Evolutionary conservation across 345 rosid genomes (phyloP), one percentile per base, ranked within the genome.

Genomic region (Moricandia moricandioides): DNA sequence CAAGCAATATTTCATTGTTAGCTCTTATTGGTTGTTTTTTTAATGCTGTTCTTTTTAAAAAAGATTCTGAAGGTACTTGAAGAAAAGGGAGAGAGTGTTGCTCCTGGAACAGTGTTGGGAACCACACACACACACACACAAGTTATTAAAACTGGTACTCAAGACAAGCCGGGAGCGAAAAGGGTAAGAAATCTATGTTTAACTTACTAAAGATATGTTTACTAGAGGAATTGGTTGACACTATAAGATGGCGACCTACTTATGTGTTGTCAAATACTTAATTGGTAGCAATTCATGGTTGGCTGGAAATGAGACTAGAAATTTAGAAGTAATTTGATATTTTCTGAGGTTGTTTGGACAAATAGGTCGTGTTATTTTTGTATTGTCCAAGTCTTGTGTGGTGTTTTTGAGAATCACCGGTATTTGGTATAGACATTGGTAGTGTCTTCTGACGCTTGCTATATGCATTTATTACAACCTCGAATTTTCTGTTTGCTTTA

Each of bases 121-220:
- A 92, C 99, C 70, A 70, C 92, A 11, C 96, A 90, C 82, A 95
- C 97, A 86, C 92, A 87, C 31, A 95, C 97, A 86, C 92, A 87
- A 27, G 86, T 88, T 76, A 86, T 89, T 63, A 83, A 81, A 79
- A 86, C 86, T 57, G 97, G 89, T 21, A 76, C 88, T 34, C 97
- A 92, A 79, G 98, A 96, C 67, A 92, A 92, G 77, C 62, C 87
- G 0, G 92, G 81, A 57, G 97, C 89, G 39, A 96, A 96, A 85
- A 88, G 99, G 90, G 98, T 92, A 81, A 90, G 90, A 24, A 63
- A 59, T 31, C 62, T 60, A 4, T 39, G 6, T 24, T 9, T 72
- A 1, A 8, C 43, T 67, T 39, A 3, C 45, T 26, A 65, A 0
- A 40, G 7, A 10, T 33, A 14, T 70, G 49, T 57, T 55, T 55